These are phyloP conservation scores for Debaryomyces nepalensis DNA, from an alignment of 1,139 yeast species.

Conservation along the genomic window DNA sequence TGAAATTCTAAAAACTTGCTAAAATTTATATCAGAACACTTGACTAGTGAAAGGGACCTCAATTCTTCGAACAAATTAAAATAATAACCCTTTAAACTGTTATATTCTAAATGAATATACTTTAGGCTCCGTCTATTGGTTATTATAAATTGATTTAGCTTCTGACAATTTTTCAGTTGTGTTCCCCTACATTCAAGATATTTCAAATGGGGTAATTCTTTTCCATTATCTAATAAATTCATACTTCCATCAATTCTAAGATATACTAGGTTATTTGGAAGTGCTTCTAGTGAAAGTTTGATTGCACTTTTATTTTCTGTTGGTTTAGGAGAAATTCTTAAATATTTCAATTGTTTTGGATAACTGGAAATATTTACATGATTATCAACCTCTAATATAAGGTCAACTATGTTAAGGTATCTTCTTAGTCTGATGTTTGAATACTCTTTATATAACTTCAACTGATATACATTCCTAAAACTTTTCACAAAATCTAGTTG, in stretches of 20 bases:
- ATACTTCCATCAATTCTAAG: constrained; percentile 4
- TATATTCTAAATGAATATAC: constrained; percentile 5
- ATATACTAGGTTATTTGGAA: constrained; percentile 3
- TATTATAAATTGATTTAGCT: background rate
- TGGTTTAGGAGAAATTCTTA: background rate
- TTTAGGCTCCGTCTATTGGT: constrained; percentile 1
- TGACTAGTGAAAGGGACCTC: background rate
- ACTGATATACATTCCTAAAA: constrained; percentile 1
- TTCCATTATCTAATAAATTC: constrained; percentile 1
- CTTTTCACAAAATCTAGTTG: background rate
- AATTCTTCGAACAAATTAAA: background rate
- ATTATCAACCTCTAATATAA: constrained; percentile 1
- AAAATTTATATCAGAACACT: constrained; percentile 5
- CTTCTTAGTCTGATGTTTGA: background rate
- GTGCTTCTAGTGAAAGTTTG: background rate
- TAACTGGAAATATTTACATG: background rate
- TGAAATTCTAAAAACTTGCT: background rate
- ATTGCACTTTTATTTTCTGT: background rate
- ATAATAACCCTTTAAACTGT: background rate
- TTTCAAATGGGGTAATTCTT: background rate
- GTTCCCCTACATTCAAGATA: constrained; percentile 3
- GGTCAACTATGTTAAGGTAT: background rate
- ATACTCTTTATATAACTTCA: constrained; percentile 2
- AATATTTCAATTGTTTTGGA: constrained; percentile 5
- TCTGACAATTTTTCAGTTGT: background rate